A percentile compares a stretch with the other conserved stretches of the same genome.
phyloP scores from a whole-genome alignment of 2,329 filamentous ascomycete genomes.

The Coniochaeta hoffmannii region DNA sequence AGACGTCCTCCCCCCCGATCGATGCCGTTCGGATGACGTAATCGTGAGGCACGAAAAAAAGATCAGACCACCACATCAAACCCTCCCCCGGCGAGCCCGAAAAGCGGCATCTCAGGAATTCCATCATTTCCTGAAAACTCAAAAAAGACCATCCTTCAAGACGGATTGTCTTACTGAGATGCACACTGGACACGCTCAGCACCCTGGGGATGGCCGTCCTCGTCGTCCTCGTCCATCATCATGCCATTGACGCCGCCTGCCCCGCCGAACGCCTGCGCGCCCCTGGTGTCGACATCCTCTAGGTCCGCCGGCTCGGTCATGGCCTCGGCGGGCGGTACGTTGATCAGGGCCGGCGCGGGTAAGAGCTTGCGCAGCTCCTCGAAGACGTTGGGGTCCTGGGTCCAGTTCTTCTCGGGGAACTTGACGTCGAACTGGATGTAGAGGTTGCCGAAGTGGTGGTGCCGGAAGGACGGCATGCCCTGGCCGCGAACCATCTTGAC shows the following conservation, averaged over 20 bases:
- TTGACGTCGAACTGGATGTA: conserved; percentile 98
- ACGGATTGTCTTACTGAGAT: conserved; percentile 60
- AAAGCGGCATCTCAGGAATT: neutral
- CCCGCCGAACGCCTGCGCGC: conserved; percentile 61
- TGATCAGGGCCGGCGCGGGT: conserved; percentile 58
- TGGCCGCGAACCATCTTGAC: conserved; percentile 94
- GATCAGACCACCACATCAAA: neutral
- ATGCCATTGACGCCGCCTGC: conserved; percentile 29
- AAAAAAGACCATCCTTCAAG: neutral
- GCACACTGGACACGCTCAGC: conserved; percentile 81
- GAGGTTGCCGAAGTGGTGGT: conserved; percentile 92
- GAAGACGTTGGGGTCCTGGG: conserved; percentile 60
- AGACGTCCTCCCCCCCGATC: no score
- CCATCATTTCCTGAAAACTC: neutral
- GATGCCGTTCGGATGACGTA: no score
- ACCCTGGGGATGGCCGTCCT: conserved; percentile 61
- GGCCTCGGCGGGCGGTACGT: conserved; percentile 66
- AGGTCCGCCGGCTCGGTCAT: conserved; percentile 89
- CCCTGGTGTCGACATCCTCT: conserved; percentile 72
- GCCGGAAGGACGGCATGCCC: conserved; percentile 93
- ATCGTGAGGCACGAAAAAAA: neutral
- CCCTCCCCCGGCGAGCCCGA: neutral
- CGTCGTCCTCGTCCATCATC: conserved; percentile 66
- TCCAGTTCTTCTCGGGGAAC: conserved; percentile 78
- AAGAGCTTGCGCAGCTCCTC: conserved; percentile 76